Evolutionary conservation across 1,284 basidiomycete species (phyloP), one percentile per base, ranked within the genome.

Genomic region (Mycena citricolor): DNA sequence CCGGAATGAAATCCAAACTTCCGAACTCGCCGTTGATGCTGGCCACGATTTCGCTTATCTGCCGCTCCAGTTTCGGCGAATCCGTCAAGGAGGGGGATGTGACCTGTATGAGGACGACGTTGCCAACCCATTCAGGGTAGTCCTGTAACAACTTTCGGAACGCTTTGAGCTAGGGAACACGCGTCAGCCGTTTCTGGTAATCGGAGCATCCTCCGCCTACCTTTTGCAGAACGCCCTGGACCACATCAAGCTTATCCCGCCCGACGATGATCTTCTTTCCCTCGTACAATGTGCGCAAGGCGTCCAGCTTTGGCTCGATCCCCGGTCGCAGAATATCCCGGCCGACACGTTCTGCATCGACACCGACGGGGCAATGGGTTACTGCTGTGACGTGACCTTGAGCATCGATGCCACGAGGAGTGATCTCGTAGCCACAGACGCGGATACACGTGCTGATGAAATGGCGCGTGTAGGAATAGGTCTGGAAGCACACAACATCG

Each of bases 261-360:
- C 94, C 95, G 22, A 99, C 89, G 48, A 99, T 94, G 60, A 99
- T 97, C 78, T 98, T 98, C 77, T 97, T 98, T 57, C 90, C 93
- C 57, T 90, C 84, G 68, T 99, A 99, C 34, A 98, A 69, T 25
- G 84, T 75, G 28, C 83, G 76, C 1, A 99, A 77, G 0, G 91
- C 86, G 47, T 90, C 84, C 25, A 95, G 75, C 68, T 97, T 98
- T 19, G 94, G 94, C 51, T 80, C 69, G 44, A 99, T 88, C 5
- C 90, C 93, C 0, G 90, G 83, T 3, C 84, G 74, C 39, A 83
- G 73, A 22, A 87, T 77, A 63, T 98, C 94, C 43, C 79, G 74
- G 20, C 83, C 80, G 25, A 98, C 94, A 33, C 94, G 79, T 51
- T 88, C 86, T 5, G 94, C 91, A 61, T 99, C 95, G 52, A 99